A percentile compares a stretch with the other conserved stretches of the same genome.
These are phyloP conservation scores for Fraxinus albicans DNA, from an alignment of 305 asterid species.

Conservation along the genomic window DNA sequence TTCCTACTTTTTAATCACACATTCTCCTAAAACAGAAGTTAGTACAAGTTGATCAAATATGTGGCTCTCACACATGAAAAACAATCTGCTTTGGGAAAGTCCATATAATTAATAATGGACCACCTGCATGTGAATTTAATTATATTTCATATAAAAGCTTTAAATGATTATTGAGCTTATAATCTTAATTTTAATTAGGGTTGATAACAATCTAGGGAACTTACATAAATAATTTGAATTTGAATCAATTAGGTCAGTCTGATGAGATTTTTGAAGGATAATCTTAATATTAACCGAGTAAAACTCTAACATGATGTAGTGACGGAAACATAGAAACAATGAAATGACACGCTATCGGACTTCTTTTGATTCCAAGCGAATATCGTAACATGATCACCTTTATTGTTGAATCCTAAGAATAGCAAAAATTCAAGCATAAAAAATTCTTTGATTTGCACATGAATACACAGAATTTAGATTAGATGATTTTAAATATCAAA, in stretches of 20 bases:
- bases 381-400: too few relatives aligned
- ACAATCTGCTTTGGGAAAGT: slow-evolving; percentile 23
- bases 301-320: too few relatives aligned
- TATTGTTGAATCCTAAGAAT: too few relatives aligned
- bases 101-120: slow-evolving; percentile 33
- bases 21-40: slow-evolving; percentile 7
- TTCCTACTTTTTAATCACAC: too few relatives aligned
- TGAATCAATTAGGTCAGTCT: background rate
- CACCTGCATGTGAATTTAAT: slow-evolving; percentile 34
- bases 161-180: background rate
- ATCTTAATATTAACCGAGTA: background rate
- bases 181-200: background rate
- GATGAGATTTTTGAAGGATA: background rate
- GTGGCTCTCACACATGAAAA: slow-evolving; percentile 35
- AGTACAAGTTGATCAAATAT: slow-evolving; percentile 27
- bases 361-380: too few relatives aligned
- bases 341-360: too few relatives aligned
- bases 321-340: too few relatives aligned
- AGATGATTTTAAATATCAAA: too few relatives aligned
- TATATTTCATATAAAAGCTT: background rate
- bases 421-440: too few relatives aligned
- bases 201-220: background rate
- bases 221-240: background rate
- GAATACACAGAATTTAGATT: too few relatives aligned
- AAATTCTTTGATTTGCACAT: too few relatives aligned